Evolutionary conservation across 768 basidiomycete species (phyloP).

Genomic region (Rhodotorula graminis): DNA sequence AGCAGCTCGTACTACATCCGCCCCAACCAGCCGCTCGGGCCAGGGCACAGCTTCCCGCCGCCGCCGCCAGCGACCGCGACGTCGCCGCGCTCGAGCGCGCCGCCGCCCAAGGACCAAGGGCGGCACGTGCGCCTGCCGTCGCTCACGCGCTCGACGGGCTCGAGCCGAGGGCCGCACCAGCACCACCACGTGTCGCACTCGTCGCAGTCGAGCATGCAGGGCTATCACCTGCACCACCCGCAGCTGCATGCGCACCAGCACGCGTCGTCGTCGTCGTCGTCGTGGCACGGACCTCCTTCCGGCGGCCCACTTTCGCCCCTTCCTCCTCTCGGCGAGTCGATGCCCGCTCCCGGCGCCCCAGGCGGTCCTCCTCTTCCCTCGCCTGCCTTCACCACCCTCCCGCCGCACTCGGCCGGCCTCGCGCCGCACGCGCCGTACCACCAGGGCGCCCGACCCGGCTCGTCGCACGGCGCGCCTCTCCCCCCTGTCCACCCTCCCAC

Average conservation of each 20-base stretch:
- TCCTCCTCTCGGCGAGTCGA: no score
- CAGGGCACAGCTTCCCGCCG: not conserved
- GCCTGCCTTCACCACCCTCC: not conserved
- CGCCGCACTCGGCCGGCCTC: not conserved
- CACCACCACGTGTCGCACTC: not conserved
- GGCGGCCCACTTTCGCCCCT: not conserved
- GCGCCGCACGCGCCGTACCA: not conserved
- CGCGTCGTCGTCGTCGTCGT: no score
- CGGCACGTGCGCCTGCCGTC: not conserved
- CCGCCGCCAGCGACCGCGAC: not conserved
- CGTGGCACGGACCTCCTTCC: no score
- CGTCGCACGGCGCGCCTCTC: no score
- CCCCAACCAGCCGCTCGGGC: constrained; percentile 6
- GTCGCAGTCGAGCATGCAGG: not conserved
- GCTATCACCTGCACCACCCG: not conserved
- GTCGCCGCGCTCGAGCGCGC: not conserved
- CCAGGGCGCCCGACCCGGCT: not conserved
- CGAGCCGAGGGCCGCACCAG: not conserved
- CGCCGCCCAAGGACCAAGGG: not conserved
- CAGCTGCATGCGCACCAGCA: not conserved
- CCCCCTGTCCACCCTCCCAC: no score
- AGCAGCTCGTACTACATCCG: constrained; percentile 16
- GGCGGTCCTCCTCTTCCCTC: not conserved
- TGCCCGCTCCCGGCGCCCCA: not conserved
- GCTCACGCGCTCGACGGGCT: not conserved